A percentile compares a stretch with the other conserved stretches of the same genome.
Evolutionary conservation across 2,329 filamentous ascomycete species (phyloP).

Genomic region (Fusarium falciforme): DNA sequence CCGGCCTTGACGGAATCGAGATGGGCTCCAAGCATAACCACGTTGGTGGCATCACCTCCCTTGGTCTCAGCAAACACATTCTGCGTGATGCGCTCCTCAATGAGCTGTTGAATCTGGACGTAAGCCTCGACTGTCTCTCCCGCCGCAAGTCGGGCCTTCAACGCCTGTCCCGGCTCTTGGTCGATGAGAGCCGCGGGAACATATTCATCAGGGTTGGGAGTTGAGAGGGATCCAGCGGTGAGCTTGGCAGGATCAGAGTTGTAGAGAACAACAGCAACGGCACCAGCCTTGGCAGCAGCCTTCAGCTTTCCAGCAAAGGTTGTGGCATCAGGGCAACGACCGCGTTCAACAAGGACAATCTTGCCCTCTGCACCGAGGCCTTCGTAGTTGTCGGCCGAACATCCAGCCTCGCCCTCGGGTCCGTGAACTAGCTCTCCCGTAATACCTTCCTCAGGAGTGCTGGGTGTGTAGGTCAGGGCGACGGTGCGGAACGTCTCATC

Average conservation of each 20-base stretch:
- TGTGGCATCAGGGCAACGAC: slow-evolving; percentile 44
- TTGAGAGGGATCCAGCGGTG: slow-evolving; percentile 44
- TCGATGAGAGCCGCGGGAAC: slow-evolving; percentile 46
- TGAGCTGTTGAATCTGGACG: slow-evolving; percentile 49
- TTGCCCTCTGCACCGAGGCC: slow-evolving; percentile 44
- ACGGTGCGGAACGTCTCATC: slow-evolving; percentile 42
- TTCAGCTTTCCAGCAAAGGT: slow-evolving; percentile 48
- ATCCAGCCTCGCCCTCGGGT: slow-evolving; percentile 42
- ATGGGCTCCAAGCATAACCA: slow-evolving; percentile 57
- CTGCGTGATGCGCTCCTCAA: slow-evolving; percentile 54
- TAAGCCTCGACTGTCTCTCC: slow-evolving; percentile 50
- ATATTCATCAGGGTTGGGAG: slow-evolving; percentile 43
- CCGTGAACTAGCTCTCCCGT: slow-evolving; percentile 42
- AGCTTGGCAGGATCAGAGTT: slow-evolving; percentile 46
- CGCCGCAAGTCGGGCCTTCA: slow-evolving; percentile 46
- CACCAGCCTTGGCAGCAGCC: slow-evolving; percentile 45
- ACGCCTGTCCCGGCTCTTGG: slow-evolving; percentile 41
- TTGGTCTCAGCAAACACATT: slow-evolving; percentile 60
- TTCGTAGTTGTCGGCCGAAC: slow-evolving; percentile 41
- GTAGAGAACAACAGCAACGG: slow-evolving; percentile 46
- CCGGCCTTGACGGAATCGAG: slow-evolving; percentile 58
- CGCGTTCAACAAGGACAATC: slow-evolving; percentile 48
- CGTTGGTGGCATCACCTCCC: slow-evolving; percentile 55
- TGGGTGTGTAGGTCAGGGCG: slow-evolving; percentile 47
- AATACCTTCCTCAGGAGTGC: slow-evolving; percentile 46